Percentiles rank a stretch among this genome's conserved stretches.
These are phyloP conservation scores for Tulasnella sp. DNA, from an alignment of 768 basidiomycete species.

Conservation along the genomic window DNA sequence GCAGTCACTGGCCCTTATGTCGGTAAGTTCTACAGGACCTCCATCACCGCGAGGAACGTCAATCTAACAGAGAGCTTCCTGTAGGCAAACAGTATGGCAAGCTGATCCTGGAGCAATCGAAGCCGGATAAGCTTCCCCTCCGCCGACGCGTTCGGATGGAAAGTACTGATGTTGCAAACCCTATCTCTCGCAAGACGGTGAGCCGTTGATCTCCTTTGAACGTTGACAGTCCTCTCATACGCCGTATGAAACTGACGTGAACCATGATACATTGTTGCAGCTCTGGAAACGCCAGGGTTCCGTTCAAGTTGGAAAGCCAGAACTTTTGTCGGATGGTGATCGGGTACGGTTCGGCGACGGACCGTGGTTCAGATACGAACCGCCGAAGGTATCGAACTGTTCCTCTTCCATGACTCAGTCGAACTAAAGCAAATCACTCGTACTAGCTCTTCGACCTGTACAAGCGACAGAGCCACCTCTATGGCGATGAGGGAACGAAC, in stretches of 20 bases:
- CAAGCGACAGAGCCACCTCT: not conserved
- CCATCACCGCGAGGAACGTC: not conserved
- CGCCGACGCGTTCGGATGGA: not conserved
- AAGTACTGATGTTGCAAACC: not conserved
- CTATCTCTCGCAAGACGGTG: not conserved
- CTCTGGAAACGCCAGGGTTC: not conserved
- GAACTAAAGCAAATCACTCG: not conserved
- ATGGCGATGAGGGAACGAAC: not conserved
- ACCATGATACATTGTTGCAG: too few relatives aligned
- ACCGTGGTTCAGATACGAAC: not conserved
- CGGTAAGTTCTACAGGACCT: not conserved
- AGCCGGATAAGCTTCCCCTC: not conserved
- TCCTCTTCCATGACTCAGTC: too few relatives aligned
- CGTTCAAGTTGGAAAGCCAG: not conserved
- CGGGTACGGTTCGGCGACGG: not conserved
- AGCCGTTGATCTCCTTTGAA: not conserved
- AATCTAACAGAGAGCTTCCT: not conserved
- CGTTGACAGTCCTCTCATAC: not conserved
- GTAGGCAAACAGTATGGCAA: not conserved
- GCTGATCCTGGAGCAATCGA: not conserved
- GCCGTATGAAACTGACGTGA: too few relatives aligned
- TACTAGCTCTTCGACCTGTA: not conserved
- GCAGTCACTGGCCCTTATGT: not conserved
- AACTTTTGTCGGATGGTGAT: not conserved
- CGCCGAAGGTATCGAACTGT: not conserved